Evolutionary conservation across 441 rosid genomes (phyloP).

Genomic region (Kokia cookei): DNA sequence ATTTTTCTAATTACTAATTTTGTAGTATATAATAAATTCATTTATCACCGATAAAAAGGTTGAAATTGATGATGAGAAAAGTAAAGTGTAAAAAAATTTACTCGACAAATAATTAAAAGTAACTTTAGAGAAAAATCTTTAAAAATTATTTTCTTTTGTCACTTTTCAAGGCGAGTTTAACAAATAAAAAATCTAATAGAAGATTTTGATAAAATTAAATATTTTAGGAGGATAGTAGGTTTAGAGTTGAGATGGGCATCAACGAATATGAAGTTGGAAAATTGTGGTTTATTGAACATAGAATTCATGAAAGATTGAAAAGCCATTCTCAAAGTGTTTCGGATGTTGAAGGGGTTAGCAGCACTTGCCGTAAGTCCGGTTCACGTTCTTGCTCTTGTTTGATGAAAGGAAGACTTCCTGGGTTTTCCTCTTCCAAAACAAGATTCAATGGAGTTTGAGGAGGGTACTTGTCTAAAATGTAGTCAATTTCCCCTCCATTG

Average conservation of each 20-base stretch:
- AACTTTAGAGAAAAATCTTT: too few species aligned
- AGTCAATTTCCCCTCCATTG: conserved; percentile 76
- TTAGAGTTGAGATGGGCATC: background rate
- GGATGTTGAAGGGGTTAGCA: conserved; percentile 29
- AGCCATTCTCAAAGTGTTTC: conserved; percentile 5
- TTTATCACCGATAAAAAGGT: too few species aligned
- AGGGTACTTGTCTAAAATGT: conserved; percentile 67
- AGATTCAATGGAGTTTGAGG: conserved; percentile 56
- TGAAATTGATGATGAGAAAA: too few species aligned
- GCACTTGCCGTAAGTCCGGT: conserved; percentile 25
- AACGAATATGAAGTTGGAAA: background rate
- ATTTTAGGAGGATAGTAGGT: too few species aligned
- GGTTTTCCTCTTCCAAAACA: conserved; percentile 68
- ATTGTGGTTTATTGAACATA: background rate
- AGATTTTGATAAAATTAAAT: too few species aligned
- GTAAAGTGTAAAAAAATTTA: too few species aligned
- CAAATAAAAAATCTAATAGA: too few species aligned
- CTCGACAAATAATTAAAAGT: too few species aligned
- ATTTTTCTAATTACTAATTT: too few species aligned
- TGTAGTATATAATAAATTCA: too few species aligned
- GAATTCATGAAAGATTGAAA: background rate
- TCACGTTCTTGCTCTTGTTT: conserved; percentile 14
- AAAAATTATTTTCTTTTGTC: too few species aligned
- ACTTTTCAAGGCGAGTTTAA: too few species aligned
- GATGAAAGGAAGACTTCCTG: conserved; percentile 56